Conservation (phyloP, 1,284 basidiomycete species). For the Rhizoctonia solani region DNA sequence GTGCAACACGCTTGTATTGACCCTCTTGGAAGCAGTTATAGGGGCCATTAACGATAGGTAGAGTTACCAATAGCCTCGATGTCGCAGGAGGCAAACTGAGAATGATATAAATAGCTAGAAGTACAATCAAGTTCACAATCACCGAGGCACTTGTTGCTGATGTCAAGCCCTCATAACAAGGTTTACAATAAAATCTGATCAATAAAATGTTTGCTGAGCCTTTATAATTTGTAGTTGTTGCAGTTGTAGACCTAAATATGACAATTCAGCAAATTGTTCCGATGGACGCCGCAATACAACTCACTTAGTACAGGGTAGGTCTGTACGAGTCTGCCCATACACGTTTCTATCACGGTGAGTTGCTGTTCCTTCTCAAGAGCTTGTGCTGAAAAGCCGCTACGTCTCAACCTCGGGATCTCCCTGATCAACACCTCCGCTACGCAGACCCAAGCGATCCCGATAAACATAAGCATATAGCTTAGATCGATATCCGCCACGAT, state of each 20-base stretch:
- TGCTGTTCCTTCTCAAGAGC: background rate
- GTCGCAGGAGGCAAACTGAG: too few species aligned
- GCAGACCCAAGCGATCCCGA: background rate
- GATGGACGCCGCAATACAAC: background rate
- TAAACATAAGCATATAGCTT: conserved; percentile 3
- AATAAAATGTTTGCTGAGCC: too few species aligned
- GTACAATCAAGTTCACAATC: too few species aligned
- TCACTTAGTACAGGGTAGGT: conserved; percentile 20
- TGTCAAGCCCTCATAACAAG: too few species aligned
- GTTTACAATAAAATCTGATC: too few species aligned
- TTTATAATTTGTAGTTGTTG: background rate
- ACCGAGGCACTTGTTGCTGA: too few species aligned
- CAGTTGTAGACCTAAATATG: background rate
- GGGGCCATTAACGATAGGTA: too few species aligned
- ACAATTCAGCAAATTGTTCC: background rate
- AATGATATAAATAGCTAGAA: too few species aligned
- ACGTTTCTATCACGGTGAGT: background rate
- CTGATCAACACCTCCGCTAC: background rate
- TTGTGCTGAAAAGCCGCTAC: background rate
- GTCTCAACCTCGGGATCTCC: background rate
- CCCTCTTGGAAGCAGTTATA: too few species aligned
- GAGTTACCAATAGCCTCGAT: too few species aligned
- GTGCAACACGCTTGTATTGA: too few species aligned
- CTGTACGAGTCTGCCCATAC: conserved; percentile 1
- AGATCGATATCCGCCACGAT: background rate